Evolutionary conservation across 495 filamentous ascomycete genomes (phyloP), one percentile per base, ranked within the genome.

Genomic region (Neohortaea acidophila): DNA sequence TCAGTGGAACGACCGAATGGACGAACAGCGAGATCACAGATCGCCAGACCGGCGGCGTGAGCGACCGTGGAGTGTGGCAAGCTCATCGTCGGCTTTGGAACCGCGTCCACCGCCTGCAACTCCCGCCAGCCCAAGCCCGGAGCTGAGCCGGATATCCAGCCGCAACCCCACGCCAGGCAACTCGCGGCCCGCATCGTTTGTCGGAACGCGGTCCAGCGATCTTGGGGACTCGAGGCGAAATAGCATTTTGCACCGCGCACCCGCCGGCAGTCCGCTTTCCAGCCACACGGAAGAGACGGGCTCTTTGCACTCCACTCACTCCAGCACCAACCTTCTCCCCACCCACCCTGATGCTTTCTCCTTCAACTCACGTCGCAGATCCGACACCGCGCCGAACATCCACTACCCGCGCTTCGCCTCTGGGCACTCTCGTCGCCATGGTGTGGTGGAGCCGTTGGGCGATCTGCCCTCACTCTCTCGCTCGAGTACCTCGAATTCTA

Each of bases 41-140:
- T 53, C 57, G 13, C 51, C 58, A 4, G 58, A 59, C 24, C 34
- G 59, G 20, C 21, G 47, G 15, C 41, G 47, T 1, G 42, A 50
- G 21, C 21, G 47, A 27, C 47, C 47, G 11, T 50, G 47, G 47
- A 50, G 47, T 27, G 23, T 50, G 8, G 47, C 47, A 4, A 50
- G 47, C 42, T 44, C 46, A 14, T 24, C 23, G 9, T 40, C 40
- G 2, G 34, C 21, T 13, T 26, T 39, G 10, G 77, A 74, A 14
- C 72, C 74, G 21, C 59, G 69, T 37, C 77, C 77, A 20, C 77
- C 77, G 18, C 77, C 77, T 3, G 75, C 77, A 10, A 80, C 76
- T 3, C 77, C 77, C 2, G 77, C 77, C 24, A 76, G 77, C 31
- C 66, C 66, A 8, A 70, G 64, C 2, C 42, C 76, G 4, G 47